Base-by-base conservation (phyloP, 176 grass and related monocot species). In the Triticum turgidum region DNA sequence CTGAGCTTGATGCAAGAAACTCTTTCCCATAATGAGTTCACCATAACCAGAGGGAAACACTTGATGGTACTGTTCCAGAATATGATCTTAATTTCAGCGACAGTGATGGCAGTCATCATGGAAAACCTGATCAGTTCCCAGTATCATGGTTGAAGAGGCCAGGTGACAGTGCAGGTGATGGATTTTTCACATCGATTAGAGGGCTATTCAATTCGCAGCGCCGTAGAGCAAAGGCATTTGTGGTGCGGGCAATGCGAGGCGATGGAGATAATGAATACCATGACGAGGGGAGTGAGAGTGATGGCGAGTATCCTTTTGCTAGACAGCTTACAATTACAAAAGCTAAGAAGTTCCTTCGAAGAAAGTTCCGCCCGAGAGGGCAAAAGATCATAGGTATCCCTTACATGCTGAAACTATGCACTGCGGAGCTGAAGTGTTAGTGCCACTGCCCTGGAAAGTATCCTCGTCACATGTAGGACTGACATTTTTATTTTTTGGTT, bases 151-250 rank as follows among this genome's bases (percentile, higher is more conserved):
- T 96, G 74, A 99, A 96, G 85, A 93, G 97, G 77, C 92, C 97
- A 5, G 86, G 90, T 15, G 97, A 99, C 61, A 85, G 97, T 6
- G 97, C 94, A 30, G 97, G 97, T 59, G 97, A 99, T 80, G 87
- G 97, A 75, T 99, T 99, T 87, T 94, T 99, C 61, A 96, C 94
- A 30, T 96, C 97, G 33, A 96, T 99, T 82, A 99, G 90, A 81
- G 97, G 97, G 73, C 82, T 99, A 84, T 99, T 99, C 82, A 99
- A 99, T 86, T 96, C 97, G 4, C 97, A 99, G 61, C 87, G 97
- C 59, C 92, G 97, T n/a, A 99, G 86, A 86, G 94, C 97, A n/a
- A 99, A 90, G 87, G 92, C 90, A 11, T 96, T 99, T 88, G 86
- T 99, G 39, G 73, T 94, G 77, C 86, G 89, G 77, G 92, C 92